Evolutionary conservation across 2,329 filamentous ascomycete genomes (phyloP).

Genomic region (Coniochaeta sp.): DNA sequence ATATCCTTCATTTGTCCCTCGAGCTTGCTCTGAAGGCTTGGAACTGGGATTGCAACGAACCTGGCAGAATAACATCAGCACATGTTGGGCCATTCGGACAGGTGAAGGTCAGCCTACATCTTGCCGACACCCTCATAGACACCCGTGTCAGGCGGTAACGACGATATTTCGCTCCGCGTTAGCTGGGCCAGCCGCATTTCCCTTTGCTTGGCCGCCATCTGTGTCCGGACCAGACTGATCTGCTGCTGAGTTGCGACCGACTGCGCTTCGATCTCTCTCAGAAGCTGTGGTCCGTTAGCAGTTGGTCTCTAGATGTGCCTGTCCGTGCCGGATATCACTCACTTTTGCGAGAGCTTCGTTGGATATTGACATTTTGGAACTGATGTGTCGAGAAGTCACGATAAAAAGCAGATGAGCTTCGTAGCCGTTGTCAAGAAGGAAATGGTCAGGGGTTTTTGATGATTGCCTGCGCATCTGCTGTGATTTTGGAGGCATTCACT

Average conservation of each 20-base stretch:
- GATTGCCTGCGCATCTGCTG: not conserved
- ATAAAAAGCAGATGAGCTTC: not conserved
- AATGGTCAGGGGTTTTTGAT: not conserved
- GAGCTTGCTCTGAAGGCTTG: constrained; percentile 68
- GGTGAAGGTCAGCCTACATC: constrained; percentile 55
- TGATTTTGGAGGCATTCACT: not conserved
- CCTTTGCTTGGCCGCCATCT: constrained; percentile 78
- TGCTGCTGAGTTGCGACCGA: constrained; percentile 86
- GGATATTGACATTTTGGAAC: constrained; percentile 72
- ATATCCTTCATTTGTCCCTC: constrained; percentile 65
- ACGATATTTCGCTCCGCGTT: constrained; percentile 75
- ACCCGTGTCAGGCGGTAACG: constrained; percentile 65
- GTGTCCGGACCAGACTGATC: constrained; percentile 75
- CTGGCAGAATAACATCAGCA: constrained; percentile 36
- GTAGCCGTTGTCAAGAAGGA: not conserved
- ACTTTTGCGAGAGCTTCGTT: constrained; percentile 95
- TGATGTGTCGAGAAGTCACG: not conserved
- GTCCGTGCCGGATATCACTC: constrained; percentile 11
- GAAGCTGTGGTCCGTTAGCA: constrained; percentile 49
- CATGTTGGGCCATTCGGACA: not conserved
- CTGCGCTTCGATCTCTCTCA: constrained; percentile 90
- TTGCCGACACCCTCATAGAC: constrained; percentile 96
- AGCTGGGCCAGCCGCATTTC: constrained; percentile 85
- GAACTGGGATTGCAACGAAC: constrained; percentile 76
- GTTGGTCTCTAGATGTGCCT: not conserved